Evolutionary conservation across 768 basidiomycete genomes (phyloP).

Genomic region (Tulasnella sp.): DNA sequence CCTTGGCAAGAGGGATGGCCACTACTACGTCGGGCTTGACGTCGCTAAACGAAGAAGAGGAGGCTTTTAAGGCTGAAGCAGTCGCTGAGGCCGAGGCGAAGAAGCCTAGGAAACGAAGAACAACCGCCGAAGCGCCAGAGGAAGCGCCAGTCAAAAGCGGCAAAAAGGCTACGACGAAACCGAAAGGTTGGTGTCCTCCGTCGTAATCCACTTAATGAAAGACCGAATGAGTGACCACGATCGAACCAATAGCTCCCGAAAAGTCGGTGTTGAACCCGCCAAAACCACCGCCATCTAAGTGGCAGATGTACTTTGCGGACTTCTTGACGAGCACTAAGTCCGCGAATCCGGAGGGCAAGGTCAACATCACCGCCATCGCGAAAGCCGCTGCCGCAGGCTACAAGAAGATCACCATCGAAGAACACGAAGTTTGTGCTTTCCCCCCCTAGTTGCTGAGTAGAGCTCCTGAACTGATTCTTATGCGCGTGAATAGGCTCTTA

Average conservation of each 20-base stretch:
- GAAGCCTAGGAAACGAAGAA: slow-evolving; percentile 2
- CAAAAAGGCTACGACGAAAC: background rate
- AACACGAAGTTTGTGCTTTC: slow-evolving; percentile 82
- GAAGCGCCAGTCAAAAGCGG: background rate
- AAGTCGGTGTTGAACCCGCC: slow-evolving; percentile 85
- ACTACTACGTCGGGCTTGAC: too few relatives aligned
- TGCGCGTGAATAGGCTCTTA: slow-evolving; percentile 65
- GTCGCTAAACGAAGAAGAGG: background rate
- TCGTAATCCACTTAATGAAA: too few relatives aligned
- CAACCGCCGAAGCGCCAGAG: background rate
- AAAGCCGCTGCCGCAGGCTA: slow-evolving; percentile 94
- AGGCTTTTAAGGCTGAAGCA: background rate
- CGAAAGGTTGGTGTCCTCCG: background rate
- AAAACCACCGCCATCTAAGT: slow-evolving; percentile 89
- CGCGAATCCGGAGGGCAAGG: slow-evolving; percentile 56
- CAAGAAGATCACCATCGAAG: slow-evolving; percentile 70
- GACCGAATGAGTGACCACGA: background rate
- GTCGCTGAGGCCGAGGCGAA: background rate
- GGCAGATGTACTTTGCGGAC: slow-evolving; percentile 96
- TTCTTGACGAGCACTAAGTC: slow-evolving; percentile 72
- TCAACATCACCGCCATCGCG: slow-evolving; percentile 93
- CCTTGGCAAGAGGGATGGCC: too few relatives aligned
- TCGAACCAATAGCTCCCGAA: slow-evolving; percentile 50
- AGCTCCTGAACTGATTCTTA: background rate
- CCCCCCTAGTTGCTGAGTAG: background rate